Evolutionary conservation across 1,139 yeast genomes (phyloP), one percentile per base, ranked within the genome.

Genomic region (Saccharomycopsis hybrid): DNA sequence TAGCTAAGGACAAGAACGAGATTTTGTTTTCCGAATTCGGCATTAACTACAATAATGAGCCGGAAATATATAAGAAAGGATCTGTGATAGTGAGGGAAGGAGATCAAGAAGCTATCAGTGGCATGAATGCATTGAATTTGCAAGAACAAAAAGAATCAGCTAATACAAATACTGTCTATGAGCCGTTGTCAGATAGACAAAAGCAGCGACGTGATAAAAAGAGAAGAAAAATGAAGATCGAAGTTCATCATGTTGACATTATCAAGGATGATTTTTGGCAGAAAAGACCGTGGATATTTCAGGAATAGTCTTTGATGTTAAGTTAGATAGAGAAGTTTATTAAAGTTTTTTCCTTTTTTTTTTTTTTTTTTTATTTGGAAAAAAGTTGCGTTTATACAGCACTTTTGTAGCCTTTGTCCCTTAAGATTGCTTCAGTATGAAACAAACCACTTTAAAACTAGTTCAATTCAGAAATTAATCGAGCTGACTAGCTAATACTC

Each of bases 21-120:
- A 80, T 92, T 2, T 64, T 92, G 51, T 92, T 85, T 62, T 66
- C 72, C 31, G 77, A 81, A 55, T 87, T 90, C 65, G 87, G 85
- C 1, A 79, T 92, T 43, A 92, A 92, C 63, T 92, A 92, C 66
- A 92, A 92, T 63, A 79, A 87, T 56, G 97, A 92, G 65, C 85
- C 84, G 0, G 97, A 85, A 51, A 82, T 89, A 55, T 92, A 69
- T 66, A 85, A 83, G 58, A 92, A 90, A 68, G 98, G 98, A 0
- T 84, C 96, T 0, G 68, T 85, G 13, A 68, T 85, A 18, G 75
- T 81, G 4, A 69, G 89, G 56, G 85, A 84, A 54, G 8, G 8
- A 9, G 28, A 32, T 18, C 3, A 24, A 13, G 28, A 29, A 25
- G 5, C 11, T 37, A 29, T 13, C 36, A 3, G 13, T 9, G 32